Evolutionary conservation across 2,329 filamentous ascomycete genomes (phyloP).

Genomic region (Polychaeton citri): DNA sequence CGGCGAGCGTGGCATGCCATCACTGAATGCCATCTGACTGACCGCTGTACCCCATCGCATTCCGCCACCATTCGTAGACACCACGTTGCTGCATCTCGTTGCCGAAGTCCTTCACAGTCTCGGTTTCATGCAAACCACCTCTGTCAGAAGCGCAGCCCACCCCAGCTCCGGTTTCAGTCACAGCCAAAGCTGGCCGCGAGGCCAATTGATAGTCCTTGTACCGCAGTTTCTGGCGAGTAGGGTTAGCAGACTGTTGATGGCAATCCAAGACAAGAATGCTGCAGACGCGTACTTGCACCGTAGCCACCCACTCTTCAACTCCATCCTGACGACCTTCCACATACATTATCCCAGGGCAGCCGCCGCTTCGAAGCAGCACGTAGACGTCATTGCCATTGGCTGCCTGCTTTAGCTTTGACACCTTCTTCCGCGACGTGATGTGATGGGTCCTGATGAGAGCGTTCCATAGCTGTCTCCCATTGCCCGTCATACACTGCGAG

Average conservation of each 20-base stretch:
- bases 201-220: conserved; percentile 63
- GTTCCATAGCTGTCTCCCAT: conserved; percentile 18
- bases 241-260: too few species aligned
- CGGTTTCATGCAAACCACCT: conserved; percentile 42
- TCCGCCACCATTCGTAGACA: conserved; percentile 52
- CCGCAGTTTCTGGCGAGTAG: conserved; percentile 33
- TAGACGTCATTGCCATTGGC: conserved; percentile 47
- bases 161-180: neutral
- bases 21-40: neutral
- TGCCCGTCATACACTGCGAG: neutral
- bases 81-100: conserved; percentile 46
- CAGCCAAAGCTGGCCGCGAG: conserved; percentile 32
- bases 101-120: conserved; percentile 52
- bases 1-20: too few species aligned
- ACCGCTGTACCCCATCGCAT: conserved; percentile 45
- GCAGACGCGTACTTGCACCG: conserved; percentile 46
- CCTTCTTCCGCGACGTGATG: conserved; percentile 68
- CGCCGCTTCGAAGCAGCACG: conserved; percentile 53
- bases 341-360: conserved; percentile 66
- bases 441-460: conserved; percentile 67
- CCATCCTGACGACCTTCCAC: conserved; percentile 48
- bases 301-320: conserved; percentile 50
- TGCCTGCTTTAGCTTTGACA: conserved; percentile 49
- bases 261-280: neutral
- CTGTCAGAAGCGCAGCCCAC: conserved; percentile 5